Percentiles rank a stretch among this genome's conserved stretches.
phyloP scores from a whole-genome alignment of 441 rosid genomes.

The Gossypium trilobum region DNA sequence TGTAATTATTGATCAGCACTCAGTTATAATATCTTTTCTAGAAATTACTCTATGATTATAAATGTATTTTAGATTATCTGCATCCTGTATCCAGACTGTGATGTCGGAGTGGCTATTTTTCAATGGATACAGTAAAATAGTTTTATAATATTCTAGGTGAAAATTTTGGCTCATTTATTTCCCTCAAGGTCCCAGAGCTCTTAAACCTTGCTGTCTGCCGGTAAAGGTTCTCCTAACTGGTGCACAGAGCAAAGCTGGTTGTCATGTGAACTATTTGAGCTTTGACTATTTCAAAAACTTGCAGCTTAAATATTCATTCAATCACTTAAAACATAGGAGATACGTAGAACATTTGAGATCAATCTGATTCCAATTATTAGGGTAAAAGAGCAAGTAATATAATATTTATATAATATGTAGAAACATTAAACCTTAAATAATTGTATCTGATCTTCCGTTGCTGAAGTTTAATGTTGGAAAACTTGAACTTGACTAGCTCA shows the following conservation, averaged over 20 bases:
- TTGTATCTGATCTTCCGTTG: neutral
- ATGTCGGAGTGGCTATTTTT: neutral
- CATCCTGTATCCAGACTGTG: neutral
- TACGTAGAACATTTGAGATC: neutral
- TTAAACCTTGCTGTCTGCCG: neutral
- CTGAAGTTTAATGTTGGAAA: slow-evolving; percentile 1
- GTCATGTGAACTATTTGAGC: neutral
- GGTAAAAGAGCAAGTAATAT: neutral
- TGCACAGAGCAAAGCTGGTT: neutral
- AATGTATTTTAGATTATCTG: neutral
- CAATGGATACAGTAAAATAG: neutral
- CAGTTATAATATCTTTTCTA: neutral
- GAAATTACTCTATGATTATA: neutral
- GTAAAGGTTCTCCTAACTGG: neutral
- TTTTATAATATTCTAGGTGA: neutral
- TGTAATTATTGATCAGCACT: neutral
- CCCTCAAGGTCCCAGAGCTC: neutral
- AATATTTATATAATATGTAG: neutral
- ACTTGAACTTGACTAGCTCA: neutral
- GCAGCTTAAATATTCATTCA: neutral
- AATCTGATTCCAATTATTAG: neutral
- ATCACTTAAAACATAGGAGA: neutral
- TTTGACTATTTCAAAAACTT: neutral
- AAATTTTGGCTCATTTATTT: neutral
- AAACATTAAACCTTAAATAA: neutral